Conservation (phyloP, 306 rosid genomes). For the Trichosanthes cucumerina region DNA sequence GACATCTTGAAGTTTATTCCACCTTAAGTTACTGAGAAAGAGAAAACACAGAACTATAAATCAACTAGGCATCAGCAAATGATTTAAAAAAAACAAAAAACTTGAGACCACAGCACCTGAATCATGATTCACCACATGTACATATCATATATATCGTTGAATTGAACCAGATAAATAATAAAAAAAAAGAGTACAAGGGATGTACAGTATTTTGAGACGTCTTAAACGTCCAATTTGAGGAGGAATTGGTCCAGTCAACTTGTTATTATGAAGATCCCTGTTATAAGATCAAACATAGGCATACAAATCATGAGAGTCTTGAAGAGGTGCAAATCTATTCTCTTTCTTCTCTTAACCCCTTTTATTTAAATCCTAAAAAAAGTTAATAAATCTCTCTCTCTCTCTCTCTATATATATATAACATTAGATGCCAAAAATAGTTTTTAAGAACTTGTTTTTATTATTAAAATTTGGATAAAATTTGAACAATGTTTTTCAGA, state of each 20-base stretch:
- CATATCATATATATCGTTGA: not conserved
- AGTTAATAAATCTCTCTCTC: not conserved
- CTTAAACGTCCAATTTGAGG: conserved; percentile 87
- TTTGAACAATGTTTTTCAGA: not conserved
- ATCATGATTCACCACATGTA: not conserved
- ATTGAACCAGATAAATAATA: not conserved
- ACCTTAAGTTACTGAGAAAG: conserved; percentile 70
- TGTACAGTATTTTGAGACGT: conserved; percentile 83
- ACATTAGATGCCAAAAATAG: not conserved
- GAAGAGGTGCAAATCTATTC: not conserved
- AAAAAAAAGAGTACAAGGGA: conserved; percentile 2
- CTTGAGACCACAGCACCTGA: not conserved
- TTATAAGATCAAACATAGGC: conserved; percentile 4
- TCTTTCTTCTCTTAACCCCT: not conserved
- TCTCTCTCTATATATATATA: not conserved
- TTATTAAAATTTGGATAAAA: not conserved
- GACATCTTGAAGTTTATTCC: conserved; percentile 93
- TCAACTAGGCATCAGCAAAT: not conserved
- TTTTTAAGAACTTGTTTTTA: not conserved
- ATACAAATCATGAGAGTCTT: not conserved
- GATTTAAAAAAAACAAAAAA: not conserved
- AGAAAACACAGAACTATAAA: conserved; percentile 8
- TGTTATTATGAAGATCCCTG: conserved; percentile 97
- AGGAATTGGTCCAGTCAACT: conserved; percentile 98
- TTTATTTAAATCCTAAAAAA: not conserved